Base-by-base conservation (phyloP, 225 moss, liverwort and hornwort species). In the Polytrichum formosum region DNA sequence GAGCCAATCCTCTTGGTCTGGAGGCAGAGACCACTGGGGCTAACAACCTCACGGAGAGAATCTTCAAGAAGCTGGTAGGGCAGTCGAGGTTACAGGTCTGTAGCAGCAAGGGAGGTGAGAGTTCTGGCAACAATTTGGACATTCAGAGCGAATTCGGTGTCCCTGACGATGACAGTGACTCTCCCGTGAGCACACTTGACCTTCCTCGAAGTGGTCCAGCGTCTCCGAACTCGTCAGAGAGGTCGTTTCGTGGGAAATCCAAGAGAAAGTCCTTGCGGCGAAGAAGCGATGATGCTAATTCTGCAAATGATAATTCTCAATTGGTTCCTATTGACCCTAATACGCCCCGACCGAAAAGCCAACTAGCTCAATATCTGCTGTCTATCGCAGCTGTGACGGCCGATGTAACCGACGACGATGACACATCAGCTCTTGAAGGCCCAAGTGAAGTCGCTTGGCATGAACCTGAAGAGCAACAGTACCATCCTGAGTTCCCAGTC, bases 391-490 rank as follows among this genome's bases (percentile, higher is more conserved):
- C 80, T 8, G 16, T 72, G 66, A 63, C 68, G 7, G 76, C 67
- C 65, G 55, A 72, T 26, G 73, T 76, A 35, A 53, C 53, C 54
- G 83, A 86, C 33, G 82, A 86, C 31, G 81, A 76, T 35, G 83
- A 83, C 16, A 76, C 81, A 26, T 6, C 30, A 7, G 8, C 28
- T 55, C 69, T 83, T 1, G 83, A 87, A 69, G 87, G 87, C 29
- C 87, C 87, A 5, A 87, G 83, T 67, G 87, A 87, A 53, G 82
- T 79, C 54, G 87, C 87, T 26, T 87, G 87, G 87, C 81, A 78
- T 10, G 79, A 87, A 61, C 80, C 81, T 4, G 87, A 87, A 59
- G 80, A 83, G 19, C 58, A 58, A 10, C 19, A 74, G 4, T 63
- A 73, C 29, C 80, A 83, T 31, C 21, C 83, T 18, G 76, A 80